A percentile compares a stretch with the other conserved stretches of the same genome.
These are phyloP conservation scores for Ustilago crameri DNA, from an alignment of 1,284 basidiomycete genomes.

Conservation along the genomic window DNA sequence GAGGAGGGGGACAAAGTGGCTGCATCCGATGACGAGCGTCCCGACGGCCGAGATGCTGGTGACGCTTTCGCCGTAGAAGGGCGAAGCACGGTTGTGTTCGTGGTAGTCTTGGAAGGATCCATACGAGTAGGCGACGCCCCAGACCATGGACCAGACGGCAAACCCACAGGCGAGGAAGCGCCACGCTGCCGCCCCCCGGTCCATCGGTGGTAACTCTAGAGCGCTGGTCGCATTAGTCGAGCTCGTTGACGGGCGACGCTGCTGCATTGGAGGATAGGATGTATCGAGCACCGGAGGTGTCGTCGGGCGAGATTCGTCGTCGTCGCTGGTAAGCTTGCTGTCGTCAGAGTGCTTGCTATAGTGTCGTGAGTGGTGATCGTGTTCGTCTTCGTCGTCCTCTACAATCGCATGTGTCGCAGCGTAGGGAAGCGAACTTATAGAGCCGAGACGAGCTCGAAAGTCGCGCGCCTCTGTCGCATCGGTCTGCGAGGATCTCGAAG, in stretches of 20 bases:
- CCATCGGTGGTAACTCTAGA: constrained; percentile 17
- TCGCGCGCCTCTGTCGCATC: constrained; percentile 15
- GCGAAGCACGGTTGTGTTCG: constrained; percentile 39
- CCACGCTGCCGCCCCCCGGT: constrained; percentile 26
- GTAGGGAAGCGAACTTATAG: constrained; percentile 3
- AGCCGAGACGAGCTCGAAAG: constrained; percentile 20
- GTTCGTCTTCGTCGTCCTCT: constrained; percentile 14
- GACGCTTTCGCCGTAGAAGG: constrained; percentile 37
- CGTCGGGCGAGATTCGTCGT: constrained; percentile 7
- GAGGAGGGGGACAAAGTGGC: constrained; percentile 46
- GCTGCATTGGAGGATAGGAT: constrained; percentile 19
- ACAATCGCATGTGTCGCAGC: constrained; percentile 8
- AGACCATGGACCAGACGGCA: constrained; percentile 41
- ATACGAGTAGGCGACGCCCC: constrained; percentile 52
- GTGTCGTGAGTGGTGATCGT: constrained; percentile 4
- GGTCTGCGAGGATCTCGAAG: constrained; percentile 20
- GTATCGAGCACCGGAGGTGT: constrained; percentile 21
- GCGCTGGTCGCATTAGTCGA: not conserved
- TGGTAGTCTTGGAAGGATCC: constrained; percentile 63
- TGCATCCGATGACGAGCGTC: constrained; percentile 47
- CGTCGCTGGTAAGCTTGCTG: constrained; percentile 21
- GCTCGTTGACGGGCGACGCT: constrained; percentile 3
- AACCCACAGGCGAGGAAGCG: constrained; percentile 25
- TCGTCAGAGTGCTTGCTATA: constrained; percentile 16
- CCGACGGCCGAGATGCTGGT: constrained; percentile 49